Base-by-base conservation (phyloP, 2,329 filamentous ascomycete species). In the Alternaria sp. region DNA sequence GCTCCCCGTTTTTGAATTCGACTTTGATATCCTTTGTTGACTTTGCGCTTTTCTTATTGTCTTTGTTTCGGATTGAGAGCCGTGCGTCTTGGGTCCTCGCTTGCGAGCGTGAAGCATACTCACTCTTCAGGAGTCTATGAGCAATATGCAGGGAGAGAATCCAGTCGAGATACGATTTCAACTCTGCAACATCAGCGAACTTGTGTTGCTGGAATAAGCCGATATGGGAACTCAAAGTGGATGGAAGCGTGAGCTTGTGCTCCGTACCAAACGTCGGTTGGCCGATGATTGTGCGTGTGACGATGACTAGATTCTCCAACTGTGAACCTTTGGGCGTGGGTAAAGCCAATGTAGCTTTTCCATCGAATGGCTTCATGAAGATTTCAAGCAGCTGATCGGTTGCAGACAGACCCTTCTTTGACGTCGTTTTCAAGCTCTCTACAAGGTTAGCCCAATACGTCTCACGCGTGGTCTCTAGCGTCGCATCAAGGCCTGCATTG, bases 261-360 rank as follows among this genome's bases (percentile, higher is more conserved):
- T 77, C 74, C 5, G 73, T 71, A 40, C 76, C 76, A 44, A 75
- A 76, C 1, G 66, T 73, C 2, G 75, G 76, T 14, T 65, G 66
- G 10, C 70, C 73, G 14, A 78, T 67, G 21, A 67, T 69, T 1
- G 76, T 78, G 23, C 72, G 71, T 31, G 72, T 74, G 5, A 64
- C 58, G 6, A 78, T 59, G 2, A 33, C 63, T 24, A 78, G 40
- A 14, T 56, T 61, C 42, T 76, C 73, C 3, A 58, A 49, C 34
- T 68, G 61, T 4, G 55, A 37, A 46, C 62, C 66, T 17, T 31
- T 61, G 21, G 62, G 56, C 1, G 67, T 69, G 6, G 74, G 71
- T 21, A 77, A 58, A 2, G 65, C 61, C 34, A 77, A 28, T 6
- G 69, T 66, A 44, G 71, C 72, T 17, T 58, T 65, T n/a, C 70